phyloP scores from a whole-genome alignment of 2,329 filamentous ascomycete genomes.

The Penicillium fuscoglaucum region DNA sequence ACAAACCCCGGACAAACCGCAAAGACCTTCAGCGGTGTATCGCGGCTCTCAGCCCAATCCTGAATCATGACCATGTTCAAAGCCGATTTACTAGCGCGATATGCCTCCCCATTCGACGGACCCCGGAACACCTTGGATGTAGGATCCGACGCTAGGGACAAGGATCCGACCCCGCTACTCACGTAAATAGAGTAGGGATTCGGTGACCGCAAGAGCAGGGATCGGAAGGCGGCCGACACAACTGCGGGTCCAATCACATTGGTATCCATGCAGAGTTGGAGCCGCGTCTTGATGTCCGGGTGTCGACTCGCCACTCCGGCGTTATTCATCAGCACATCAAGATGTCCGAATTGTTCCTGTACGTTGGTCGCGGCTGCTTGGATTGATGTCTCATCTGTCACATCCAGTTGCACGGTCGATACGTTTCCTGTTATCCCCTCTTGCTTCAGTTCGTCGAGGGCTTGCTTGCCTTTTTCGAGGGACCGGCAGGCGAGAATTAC shows the following conservation, averaged over 20 bases:
- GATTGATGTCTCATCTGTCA: background rate
- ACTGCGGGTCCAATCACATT: background rate
- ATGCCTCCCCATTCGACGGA: background rate
- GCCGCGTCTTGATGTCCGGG: too few relatives aligned
- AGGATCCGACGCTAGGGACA: background rate
- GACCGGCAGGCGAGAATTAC: background rate
- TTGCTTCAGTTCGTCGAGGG: background rate
- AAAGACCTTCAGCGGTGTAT: background rate
- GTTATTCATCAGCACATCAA: background rate
- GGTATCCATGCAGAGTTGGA: background rate
- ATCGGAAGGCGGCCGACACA: background rate
- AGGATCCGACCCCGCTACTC: too few relatives aligned
- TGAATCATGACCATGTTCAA: background rate
- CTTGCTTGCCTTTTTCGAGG: background rate
- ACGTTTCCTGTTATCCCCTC: background rate
- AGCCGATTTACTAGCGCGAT: background rate
- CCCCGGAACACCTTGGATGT: background rate
- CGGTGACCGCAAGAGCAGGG: background rate
- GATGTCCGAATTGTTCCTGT: background rate
- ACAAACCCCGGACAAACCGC: background rate
- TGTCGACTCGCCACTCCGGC: background rate
- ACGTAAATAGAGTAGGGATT: too few relatives aligned
- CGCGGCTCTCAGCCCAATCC: background rate
- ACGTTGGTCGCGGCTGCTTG: background rate
- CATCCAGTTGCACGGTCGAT: background rate